Evolutionary conservation across 305 asterid species (phyloP).

Genomic region (Andrographis paniculata): DNA sequence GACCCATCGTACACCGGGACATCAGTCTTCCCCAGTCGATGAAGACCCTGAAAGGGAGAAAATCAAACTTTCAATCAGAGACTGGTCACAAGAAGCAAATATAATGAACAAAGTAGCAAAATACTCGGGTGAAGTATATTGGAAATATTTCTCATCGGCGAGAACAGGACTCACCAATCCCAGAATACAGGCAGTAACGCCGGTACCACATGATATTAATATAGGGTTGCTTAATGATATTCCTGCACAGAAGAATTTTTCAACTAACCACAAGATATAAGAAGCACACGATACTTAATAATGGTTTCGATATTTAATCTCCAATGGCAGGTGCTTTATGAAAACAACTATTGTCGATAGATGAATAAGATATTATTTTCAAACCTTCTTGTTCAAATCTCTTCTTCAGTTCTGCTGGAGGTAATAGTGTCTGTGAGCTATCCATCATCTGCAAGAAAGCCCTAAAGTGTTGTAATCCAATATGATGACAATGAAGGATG

Average conservation of each 20-base stretch:
- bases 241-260: conserved; percentile 33
- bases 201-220: conserved; percentile 68
- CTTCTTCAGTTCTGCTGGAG: conserved; percentile 70
- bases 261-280: background rate
- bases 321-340: background rate
- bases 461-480: conserved; percentile 4
- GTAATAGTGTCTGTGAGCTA: conserved; percentile 59
- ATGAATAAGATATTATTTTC: conserved; percentile 4
- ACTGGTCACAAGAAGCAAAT: background rate
- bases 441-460: conserved; percentile 50
- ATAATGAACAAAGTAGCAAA: background rate
- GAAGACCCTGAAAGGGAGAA: conserved; percentile 52
- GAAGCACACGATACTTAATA: background rate
- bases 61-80: background rate
- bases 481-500: conserved; percentile 13
- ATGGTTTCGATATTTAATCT: background rate
- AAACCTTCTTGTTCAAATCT: conserved; percentile 72
- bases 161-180: conserved; percentile 52
- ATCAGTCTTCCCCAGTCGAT: conserved; percentile 63
- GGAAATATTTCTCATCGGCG: background rate
- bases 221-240: conserved; percentile 55
- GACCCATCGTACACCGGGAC: conserved; percentile 85
- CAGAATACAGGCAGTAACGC: conserved; percentile 82
- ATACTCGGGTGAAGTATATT: background rate
- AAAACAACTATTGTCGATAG: background rate